Conservation (phyloP, 108 stramenopile genomes). For the Cyclotella choctawhatcheeana region DNA sequence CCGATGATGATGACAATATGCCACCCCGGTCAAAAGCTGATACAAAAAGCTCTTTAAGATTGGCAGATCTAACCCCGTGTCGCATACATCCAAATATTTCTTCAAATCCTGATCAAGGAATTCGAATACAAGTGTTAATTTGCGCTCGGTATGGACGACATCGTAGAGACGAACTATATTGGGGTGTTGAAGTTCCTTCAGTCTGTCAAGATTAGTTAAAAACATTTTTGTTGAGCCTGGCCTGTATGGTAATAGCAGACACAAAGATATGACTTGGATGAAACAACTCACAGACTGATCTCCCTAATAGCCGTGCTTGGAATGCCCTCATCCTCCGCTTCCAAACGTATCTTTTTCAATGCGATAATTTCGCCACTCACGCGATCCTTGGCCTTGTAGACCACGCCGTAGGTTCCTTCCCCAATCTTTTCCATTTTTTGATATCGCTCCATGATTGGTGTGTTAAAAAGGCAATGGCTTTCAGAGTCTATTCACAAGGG, state of each 20-base stretch:
- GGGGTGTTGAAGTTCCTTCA: constrained; percentile 94
- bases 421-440: constrained; percentile 94
- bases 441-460: constrained; percentile 81
- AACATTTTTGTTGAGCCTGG: not conserved
- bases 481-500: not conserved
- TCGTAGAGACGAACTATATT: constrained; percentile 98
- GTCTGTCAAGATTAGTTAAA: constrained; percentile 18
- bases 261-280: too few species aligned
- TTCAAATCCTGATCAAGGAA: constrained; percentile 98
- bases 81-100: constrained; percentile 96
- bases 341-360: constrained; percentile 93
- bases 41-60: constrained; percentile 96
- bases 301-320: constrained; percentile 95
- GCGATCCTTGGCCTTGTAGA: constrained; percentile 98
- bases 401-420: constrained; percentile 98
- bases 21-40: constrained; percentile 97
- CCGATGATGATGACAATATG: constrained; percentile 98
- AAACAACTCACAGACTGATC: constrained; percentile 71
- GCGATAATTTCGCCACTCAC: constrained; percentile 94
- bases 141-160: constrained; percentile 97
- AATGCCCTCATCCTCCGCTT: constrained; percentile 94
- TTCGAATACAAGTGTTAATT: constrained; percentile 98
- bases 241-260: not conserved
- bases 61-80: constrained; percentile 88
- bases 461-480: not conserved